Conservation (phyloP, 768 basidiomycete species). For the Boletus insuetus region DNA sequence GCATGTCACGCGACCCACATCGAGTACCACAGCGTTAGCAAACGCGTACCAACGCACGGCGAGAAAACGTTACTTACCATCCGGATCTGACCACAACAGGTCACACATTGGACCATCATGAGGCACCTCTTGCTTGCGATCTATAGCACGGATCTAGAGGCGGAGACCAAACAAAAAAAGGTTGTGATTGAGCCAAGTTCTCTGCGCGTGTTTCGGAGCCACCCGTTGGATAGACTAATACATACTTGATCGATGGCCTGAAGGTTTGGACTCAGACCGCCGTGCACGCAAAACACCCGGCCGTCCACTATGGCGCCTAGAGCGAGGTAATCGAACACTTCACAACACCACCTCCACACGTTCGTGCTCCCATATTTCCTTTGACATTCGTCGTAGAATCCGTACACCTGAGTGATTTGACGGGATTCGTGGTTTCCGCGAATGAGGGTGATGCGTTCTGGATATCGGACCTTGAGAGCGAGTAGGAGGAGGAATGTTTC, state of each 20-base stretch:
- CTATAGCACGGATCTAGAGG: constrained; percentile 84
- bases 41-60: constrained; percentile 3
- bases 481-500: constrained; percentile 94
- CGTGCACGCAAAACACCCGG: constrained; percentile 95
- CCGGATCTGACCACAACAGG: constrained; percentile 98
- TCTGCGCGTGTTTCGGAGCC: constrained; percentile 18
- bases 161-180: constrained; percentile 19
- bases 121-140: constrained; percentile 95
- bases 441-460: constrained; percentile 95
- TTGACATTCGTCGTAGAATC: constrained; percentile 95
- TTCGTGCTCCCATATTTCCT: constrained; percentile 91
- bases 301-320: constrained; percentile 97
- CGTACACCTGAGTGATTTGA: constrained; percentile 95
- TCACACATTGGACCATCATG: constrained; percentile 99
- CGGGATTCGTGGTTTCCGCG: constrained; percentile 97
- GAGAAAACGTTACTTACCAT: constrained; percentile 52
- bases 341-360: constrained; percentile 98
- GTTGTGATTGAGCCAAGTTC: constrained; percentile 18
- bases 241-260: constrained; percentile 85
- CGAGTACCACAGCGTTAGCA: constrained; percentile 24
- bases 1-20: background rate
- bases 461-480: constrained; percentile 95
- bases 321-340: constrained; percentile 96
- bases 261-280: constrained; percentile 89
- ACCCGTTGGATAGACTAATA: constrained; percentile 13